Conservation (phyloP, 345 rosid genomes). For the Clarkia xantiana region DNA sequence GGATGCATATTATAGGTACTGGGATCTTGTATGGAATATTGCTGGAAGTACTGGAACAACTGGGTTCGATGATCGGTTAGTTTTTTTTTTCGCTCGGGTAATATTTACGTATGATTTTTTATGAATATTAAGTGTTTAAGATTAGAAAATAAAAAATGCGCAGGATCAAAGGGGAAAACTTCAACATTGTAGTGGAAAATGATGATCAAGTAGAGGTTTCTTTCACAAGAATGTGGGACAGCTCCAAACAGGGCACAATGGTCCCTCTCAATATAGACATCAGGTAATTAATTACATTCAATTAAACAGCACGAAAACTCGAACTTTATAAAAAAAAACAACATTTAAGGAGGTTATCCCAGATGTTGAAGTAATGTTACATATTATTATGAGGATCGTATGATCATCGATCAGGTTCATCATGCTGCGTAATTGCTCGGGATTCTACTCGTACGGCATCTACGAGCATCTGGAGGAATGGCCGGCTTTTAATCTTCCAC, state of each 20-base stretch:
- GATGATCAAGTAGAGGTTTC: slow-evolving; percentile 54
- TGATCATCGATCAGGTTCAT: too few relatives aligned
- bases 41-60: slow-evolving; percentile 35
- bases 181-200: slow-evolving; percentile 27
- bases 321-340: too few relatives aligned
- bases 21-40: slow-evolving; percentile 41
- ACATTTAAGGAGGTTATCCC: too few relatives aligned
- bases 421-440: slow-evolving; percentile 51
- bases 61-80: slow-evolving; percentile 33
- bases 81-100: not conserved
- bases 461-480: slow-evolving; percentile 59
- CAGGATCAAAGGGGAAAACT: slow-evolving; percentile 35
- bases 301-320: too few relatives aligned
- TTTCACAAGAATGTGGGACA: slow-evolving; percentile 33
- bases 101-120: not conserved
- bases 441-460: slow-evolving; percentile 70
- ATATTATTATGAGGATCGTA: too few relatives aligned
- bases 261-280: slow-evolving; percentile 50
- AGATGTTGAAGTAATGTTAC: too few relatives aligned
- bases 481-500: slow-evolving; percentile 73
- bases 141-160: not conserved
- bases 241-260: slow-evolving; percentile 17
- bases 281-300: too few relatives aligned
- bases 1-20: slow-evolving; percentile 18
- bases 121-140: not conserved